Evolutionary conservation across 441 rosid species (phyloP).

Genomic region (Capsella rubella): DNA sequence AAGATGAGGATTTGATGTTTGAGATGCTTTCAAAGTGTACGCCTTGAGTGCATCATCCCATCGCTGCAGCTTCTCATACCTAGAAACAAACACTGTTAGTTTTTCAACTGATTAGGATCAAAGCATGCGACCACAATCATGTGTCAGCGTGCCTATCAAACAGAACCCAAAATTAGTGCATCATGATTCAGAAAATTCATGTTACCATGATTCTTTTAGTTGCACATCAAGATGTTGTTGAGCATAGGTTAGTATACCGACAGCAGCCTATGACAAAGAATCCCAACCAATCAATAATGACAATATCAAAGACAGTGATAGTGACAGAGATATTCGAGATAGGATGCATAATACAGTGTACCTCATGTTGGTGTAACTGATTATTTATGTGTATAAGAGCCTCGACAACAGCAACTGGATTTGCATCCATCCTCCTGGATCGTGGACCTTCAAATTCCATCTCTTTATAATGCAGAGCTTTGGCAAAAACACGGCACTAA

Average conservation of each 20-base stretch:
- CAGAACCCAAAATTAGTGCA: constrained; percentile 22
- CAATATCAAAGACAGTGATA: constrained; percentile 31
- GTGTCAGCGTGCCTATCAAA: constrained; percentile 3
- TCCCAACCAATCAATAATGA: constrained; percentile 37
- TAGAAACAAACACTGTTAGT: constrained; percentile 45
- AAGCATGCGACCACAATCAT: constrained; percentile 24
- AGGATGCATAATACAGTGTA: constrained; percentile 40
- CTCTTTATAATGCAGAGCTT: constrained; percentile 99
- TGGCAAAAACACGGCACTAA: constrained; percentile 99
- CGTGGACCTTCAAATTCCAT: constrained; percentile 99
- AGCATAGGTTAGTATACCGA: constrained; percentile 97
- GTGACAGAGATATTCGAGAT: constrained; percentile 16
- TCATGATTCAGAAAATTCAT: constrained; percentile 37
- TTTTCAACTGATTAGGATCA: constrained; percentile 26
- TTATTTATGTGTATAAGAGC: constrained; percentile 98
- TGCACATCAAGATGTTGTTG: constrained; percentile 93
- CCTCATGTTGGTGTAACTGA: constrained; percentile 99
- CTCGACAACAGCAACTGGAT: constrained; percentile 98
- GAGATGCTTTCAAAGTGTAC: constrained; percentile 87
- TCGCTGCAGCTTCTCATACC: constrained; percentile 99
- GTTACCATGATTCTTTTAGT: constrained; percentile 97
- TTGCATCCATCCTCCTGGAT: constrained; percentile 93
- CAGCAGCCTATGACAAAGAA: constrained; percentile 81
- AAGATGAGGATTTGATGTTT: constrained; percentile 83
- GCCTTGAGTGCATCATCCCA: constrained; percentile 99